A percentile compares a stretch with the other conserved stretches of the same genome.
Evolutionary conservation across 1,284 basidiomycete species (phyloP).

Genomic region (Rhizoctonia solani): DNA sequence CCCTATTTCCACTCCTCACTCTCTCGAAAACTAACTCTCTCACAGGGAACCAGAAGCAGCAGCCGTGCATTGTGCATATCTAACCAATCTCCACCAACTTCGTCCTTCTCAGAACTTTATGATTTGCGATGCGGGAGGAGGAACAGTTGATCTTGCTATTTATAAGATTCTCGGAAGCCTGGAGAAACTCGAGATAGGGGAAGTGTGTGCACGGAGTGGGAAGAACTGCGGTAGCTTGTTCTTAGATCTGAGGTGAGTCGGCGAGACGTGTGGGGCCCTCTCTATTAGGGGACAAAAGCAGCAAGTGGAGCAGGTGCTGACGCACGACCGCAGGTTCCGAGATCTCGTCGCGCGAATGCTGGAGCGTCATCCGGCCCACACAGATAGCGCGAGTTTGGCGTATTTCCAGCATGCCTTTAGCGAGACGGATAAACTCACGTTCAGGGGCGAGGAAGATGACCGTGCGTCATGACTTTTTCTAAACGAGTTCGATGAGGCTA

Average conservation of each 20-base stretch:
- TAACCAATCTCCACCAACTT: constrained; percentile 75
- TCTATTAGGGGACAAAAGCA: too few species aligned
- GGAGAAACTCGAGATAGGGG: constrained; percentile 76
- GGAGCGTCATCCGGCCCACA: constrained; percentile 74
- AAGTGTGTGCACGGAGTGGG: constrained; percentile 79
- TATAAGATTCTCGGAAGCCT: constrained; percentile 81
- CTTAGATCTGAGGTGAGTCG: constrained; percentile 63
- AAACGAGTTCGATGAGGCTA: not conserved
- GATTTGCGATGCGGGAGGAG: constrained; percentile 80
- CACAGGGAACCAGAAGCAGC: constrained; percentile 78
- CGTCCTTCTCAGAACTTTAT: constrained; percentile 76
- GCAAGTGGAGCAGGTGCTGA: too few species aligned
- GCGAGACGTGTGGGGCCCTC: not conserved
- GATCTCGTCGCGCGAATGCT: constrained; percentile 72
- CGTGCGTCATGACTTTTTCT: too few species aligned
- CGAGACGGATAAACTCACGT: constrained; percentile 80
- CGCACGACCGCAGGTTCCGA: constrained; percentile 60
- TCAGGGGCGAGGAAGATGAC: constrained; percentile 70
- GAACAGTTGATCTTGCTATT: constrained; percentile 72
- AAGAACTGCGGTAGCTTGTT: constrained; percentile 82
- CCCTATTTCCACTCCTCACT: not conserved
- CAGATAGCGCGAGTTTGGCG: constrained; percentile 73
- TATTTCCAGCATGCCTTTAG: constrained; percentile 85
- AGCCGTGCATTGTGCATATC: constrained; percentile 77
- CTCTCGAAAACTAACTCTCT: not conserved